These are phyloP conservation scores for Suhomyces sp. DNA, from an alignment of 805 yeast genomes.

Conservation along the genomic window DNA sequence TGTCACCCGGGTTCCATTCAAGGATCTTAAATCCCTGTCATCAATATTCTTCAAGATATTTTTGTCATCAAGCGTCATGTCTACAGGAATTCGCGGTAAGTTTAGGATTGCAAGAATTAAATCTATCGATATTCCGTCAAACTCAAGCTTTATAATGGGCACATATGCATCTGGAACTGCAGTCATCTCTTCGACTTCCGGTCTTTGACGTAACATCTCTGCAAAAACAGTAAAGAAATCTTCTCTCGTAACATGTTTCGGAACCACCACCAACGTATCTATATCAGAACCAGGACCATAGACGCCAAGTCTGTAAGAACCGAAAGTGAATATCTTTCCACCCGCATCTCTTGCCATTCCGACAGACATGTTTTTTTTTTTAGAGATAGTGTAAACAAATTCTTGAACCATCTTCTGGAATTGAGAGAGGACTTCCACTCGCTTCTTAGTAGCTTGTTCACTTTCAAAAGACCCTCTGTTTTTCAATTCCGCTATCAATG, in stretches of 20 bases:
- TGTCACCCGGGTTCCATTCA: constrained; percentile 96
- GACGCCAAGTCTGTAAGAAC: constrained; percentile 92
- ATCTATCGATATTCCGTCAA: constrained; percentile 91
- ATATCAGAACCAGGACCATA: constrained; percentile 98
- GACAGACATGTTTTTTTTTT: constrained; percentile 86
- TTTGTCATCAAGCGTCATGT: constrained; percentile 77
- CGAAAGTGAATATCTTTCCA: constrained; percentile 94
- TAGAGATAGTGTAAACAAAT: constrained; percentile 80
- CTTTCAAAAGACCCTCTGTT: constrained; percentile 84
- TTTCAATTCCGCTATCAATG: constrained; percentile 73
- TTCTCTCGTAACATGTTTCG: constrained; percentile 88
- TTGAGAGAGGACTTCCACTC: constrained; percentile 65
- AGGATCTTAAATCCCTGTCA: constrained; percentile 83
- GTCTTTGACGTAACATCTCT: constrained; percentile 61
- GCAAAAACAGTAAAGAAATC: constrained; percentile 86
- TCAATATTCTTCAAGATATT: constrained; percentile 82
- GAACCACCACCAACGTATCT: constrained; percentile 94
- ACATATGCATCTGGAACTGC: constrained; percentile 97
- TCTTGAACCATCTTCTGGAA: constrained; percentile 73
- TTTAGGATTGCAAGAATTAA: constrained; percentile 81
- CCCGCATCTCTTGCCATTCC: constrained; percentile 98
- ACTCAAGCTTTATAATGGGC: constrained; percentile 90
- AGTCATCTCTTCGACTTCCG: constrained; percentile 86
- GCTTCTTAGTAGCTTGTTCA: constrained; percentile 75
- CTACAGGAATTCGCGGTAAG: constrained; percentile 75